Evolutionary conservation across 1,139 yeast species (phyloP).

Genomic region (Yamadazyma diddensiae): DNA sequence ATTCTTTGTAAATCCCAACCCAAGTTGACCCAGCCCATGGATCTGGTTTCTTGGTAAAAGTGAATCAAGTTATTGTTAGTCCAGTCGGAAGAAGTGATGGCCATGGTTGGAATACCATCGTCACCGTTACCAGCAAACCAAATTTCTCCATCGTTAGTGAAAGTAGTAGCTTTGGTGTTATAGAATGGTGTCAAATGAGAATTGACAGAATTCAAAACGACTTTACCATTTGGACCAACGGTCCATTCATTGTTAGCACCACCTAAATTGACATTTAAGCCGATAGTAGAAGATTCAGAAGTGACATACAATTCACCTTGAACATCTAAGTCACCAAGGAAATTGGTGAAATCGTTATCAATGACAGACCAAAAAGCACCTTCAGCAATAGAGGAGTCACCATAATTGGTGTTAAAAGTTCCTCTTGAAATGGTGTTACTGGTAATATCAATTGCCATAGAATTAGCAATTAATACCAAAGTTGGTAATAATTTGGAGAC

Average conservation of each 20-base stretch:
- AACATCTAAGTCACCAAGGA: constrained; percentile 18
- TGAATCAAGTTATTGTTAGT: constrained; percentile 18
- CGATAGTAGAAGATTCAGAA: constrained; percentile 14
- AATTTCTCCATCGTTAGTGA: constrained; percentile 15
- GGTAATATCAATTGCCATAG: constrained; percentile 14
- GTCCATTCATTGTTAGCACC: constrained; percentile 11
- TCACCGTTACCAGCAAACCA: constrained; percentile 17
- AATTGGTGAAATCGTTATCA: constrained; percentile 24
- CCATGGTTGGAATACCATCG: constrained; percentile 14
- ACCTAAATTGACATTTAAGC: constrained; percentile 17
- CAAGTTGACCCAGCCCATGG: constrained; percentile 15
- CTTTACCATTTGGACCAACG: constrained; percentile 15
- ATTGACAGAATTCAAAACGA: constrained; percentile 16
- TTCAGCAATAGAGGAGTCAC: constrained; percentile 24
- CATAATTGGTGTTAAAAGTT: constrained; percentile 19
- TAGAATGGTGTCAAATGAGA: constrained; percentile 19
- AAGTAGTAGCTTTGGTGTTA: constrained; percentile 13
- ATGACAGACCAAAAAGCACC: constrained; percentile 34
- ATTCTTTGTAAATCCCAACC: constrained; percentile 17
- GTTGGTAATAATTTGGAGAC: constrained; percentile 14
- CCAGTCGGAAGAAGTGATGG: constrained; percentile 17
- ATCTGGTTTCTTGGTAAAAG: constrained; percentile 14
- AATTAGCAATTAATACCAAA: constrained; percentile 16
- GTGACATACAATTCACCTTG: constrained; percentile 17
- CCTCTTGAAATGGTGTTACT: constrained; percentile 18